phyloP scores from a whole-genome alignment of 2,329 filamentous ascomycete genomes.

The Ophiostoma australiae region DNA sequence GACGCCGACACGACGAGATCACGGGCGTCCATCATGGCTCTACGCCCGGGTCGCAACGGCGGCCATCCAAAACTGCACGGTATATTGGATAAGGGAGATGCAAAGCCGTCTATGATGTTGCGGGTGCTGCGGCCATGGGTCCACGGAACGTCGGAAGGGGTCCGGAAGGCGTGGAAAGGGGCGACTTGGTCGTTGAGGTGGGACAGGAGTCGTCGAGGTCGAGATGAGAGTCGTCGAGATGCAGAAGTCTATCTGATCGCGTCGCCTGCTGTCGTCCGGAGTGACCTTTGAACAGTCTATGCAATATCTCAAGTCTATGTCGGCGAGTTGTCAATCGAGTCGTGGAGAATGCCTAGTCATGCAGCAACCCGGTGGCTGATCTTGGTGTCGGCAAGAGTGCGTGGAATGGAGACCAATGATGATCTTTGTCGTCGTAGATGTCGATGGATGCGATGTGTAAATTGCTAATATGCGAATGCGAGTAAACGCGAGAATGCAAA shows the following conservation, averaged over 20 bases:
- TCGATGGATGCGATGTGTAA: not conserved
- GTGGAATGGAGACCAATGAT: not conserved
- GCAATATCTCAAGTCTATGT: not conserved
- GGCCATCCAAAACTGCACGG: slow-evolving; percentile 24
- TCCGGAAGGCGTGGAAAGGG: not conserved
- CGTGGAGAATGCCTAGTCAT: slow-evolving; percentile 13
- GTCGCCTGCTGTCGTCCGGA: not conserved
- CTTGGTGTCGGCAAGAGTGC: not conserved
- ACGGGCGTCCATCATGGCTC: slow-evolving; percentile 22
- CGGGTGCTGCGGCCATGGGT: slow-evolving; percentile 2
- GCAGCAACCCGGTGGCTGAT: slow-evolving; percentile 7
- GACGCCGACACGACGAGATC: slow-evolving; percentile 24
- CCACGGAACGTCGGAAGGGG: not conserved
- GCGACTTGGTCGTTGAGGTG: not conserved
- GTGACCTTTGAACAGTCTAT: not conserved
- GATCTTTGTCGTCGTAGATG: not conserved
- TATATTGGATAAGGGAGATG: not conserved
- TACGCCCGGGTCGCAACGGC: slow-evolving; percentile 31
- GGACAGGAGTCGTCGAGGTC: not conserved
- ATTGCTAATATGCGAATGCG: slow-evolving; percentile 6
- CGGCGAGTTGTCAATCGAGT: not conserved
- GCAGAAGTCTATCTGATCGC: not conserved
- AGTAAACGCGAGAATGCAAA: not conserved
- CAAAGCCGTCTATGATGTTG: not conserved
- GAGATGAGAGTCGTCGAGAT: not conserved